Conservation (phyloP, 768 basidiomycete genomes). For the Phlebiopsis gigantea region DNA sequence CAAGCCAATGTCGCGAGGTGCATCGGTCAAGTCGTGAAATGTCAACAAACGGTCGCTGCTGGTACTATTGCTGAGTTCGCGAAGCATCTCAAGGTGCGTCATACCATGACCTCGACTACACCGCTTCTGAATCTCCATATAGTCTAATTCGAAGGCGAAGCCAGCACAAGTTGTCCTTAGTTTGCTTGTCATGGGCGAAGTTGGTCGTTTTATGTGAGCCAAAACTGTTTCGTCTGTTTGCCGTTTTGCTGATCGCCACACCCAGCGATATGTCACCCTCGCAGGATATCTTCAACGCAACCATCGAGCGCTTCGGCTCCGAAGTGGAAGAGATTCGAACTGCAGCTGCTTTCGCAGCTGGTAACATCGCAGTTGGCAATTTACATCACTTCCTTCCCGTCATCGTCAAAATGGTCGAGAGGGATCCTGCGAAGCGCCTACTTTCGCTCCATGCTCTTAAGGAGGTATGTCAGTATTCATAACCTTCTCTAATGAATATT, state of each 20-base stretch:
- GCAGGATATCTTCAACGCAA: constrained; percentile 67
- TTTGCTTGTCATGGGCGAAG: constrained; percentile 85
- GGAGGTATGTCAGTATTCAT: constrained; percentile 51
- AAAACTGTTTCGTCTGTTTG: background rate
- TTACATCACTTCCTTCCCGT: constrained; percentile 80
- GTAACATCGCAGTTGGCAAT: constrained; percentile 96
- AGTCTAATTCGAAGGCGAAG: constrained; percentile 49
- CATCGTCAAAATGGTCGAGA: constrained; percentile 74
- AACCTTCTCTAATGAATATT: background rate
- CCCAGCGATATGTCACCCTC: constrained; percentile 82
- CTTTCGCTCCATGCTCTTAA: constrained; percentile 89
- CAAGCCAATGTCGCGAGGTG: constrained; percentile 79
- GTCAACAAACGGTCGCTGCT: constrained; percentile 65
- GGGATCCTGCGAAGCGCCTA: constrained; percentile 72
- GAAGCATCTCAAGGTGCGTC: constrained; percentile 66
- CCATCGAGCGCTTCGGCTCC: constrained; percentile 68
- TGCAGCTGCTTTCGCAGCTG: constrained; percentile 92
- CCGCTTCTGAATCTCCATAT: constrained; percentile 9
- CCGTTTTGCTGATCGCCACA: background rate
- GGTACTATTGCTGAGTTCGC: constrained; percentile 84
- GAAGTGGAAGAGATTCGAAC: constrained; percentile 84
- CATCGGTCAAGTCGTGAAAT: constrained; percentile 76
- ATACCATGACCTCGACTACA: background rate
- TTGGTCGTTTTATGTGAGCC: constrained; percentile 83
- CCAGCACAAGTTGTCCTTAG: constrained; percentile 72